Conservation (phyloP, 306 rosid genomes). For the Quercus parvula region DNA sequence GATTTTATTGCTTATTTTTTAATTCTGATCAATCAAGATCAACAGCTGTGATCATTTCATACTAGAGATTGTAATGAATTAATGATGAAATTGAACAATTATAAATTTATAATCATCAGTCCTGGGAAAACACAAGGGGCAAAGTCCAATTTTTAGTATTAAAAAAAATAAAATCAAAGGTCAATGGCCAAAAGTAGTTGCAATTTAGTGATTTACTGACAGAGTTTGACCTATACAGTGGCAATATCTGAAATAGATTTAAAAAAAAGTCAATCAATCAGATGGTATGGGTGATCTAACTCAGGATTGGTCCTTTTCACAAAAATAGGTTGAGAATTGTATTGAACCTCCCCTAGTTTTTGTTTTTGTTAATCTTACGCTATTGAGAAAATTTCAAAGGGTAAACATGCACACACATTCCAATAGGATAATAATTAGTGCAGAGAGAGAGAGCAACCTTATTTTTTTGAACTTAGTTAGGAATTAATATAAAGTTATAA, state of each 20-base stretch:
- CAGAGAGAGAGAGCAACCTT: neutral
- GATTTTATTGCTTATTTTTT: too few relatives aligned
- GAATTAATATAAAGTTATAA: too few relatives aligned
- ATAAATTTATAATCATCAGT: neutral
- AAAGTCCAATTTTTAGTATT: conserved; percentile 5
- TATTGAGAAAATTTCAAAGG: neutral
- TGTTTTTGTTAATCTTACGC: neutral
- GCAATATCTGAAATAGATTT: neutral
- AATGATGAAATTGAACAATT: neutral
- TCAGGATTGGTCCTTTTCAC: conserved; percentile 23
- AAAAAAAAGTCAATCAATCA: conserved; percentile 36
- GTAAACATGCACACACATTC: conserved; percentile 10
- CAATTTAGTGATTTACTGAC: neutral
- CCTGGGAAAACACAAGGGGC: conserved; percentile 16
- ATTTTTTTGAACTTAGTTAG: too few relatives aligned
- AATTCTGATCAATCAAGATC: neutral
- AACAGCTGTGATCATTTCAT: neutral
- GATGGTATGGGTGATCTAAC: conserved; percentile 55
- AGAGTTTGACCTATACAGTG: conserved; percentile 16
- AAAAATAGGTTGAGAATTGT: neutral
- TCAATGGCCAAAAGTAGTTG: conserved; percentile 21
- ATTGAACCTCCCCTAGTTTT: neutral
- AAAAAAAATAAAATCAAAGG: neutral
- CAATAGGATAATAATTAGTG: conserved; percentile 6
- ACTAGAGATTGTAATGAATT: neutral